Evolutionary conservation across 768 basidiomycete species (phyloP), one percentile per base, ranked within the genome.

Genomic region (Gloeostereum incarnatum): DNA sequence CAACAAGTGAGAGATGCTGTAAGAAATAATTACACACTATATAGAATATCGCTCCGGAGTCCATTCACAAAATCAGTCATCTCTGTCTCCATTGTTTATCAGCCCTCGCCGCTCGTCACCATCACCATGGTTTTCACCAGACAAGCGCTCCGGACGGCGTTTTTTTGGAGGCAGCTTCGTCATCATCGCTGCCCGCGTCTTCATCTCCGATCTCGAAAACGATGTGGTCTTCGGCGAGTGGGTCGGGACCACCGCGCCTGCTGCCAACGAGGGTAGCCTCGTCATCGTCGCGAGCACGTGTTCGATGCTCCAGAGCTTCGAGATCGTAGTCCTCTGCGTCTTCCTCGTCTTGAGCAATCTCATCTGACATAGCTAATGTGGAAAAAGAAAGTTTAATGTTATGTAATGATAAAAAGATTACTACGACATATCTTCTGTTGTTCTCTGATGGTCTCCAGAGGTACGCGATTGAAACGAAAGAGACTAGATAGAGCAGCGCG

Each of bases 161-260:
- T 71, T 76, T 62, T 77, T 81, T 47, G 38, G 48, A 44, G 25
- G 38, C 51, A 24, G 73, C 68, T 8, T 76, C 68, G 30, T 87
- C 84, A 34, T 78, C 81, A 36, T 85, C 75, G 44, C 68, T 71
- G 31, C 63, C 66, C 13, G 61, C 75, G 37, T 81, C 88, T 48
- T 88, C 87, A 36, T 91, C 91, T 0, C 89, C 90, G 43, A 91
- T 89, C 57, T 90, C 88, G 51, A 93, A 92, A 8, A 93, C 91
- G 31, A 90, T 82, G 11, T 75, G 64, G 38, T 88, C 84, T 14
- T 78, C 75, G 2, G 71, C 64, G 16, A 78, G 54, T 1, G 60
- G 51, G 10, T 63, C 68, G 1, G 65, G 66, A 39, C 69, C 63
- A 38, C 72, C 65, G 23, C 65, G 69, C 34, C 66, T 65, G 35